Conservation (phyloP, 768 basidiomycete species). For the Leccinum arenicola region DNA sequence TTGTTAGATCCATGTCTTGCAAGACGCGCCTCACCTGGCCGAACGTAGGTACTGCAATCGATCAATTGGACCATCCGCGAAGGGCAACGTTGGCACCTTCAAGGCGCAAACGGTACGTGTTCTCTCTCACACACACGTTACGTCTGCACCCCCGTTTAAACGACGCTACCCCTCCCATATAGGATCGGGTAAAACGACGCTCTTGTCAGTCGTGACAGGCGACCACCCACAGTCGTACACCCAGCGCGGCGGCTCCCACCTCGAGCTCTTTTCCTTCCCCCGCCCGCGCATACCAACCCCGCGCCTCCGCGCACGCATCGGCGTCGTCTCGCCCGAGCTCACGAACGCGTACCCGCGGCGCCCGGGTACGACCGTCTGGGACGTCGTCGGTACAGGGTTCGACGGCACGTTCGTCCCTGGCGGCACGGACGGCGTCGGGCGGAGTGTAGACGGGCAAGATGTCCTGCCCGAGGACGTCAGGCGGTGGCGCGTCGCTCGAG, state of each 20-base stretch:
- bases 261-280: conserved; percentile 59
- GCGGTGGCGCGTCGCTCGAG: conserved; percentile 38
- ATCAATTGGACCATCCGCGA: conserved; percentile 80
- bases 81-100: conserved; percentile 88
- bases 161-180: not conserved
- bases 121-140: not conserved
- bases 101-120: conserved; percentile 76
- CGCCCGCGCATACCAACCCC: conserved; percentile 69
- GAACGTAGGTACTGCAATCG: conserved; percentile 61
- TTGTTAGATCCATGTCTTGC: not conserved
- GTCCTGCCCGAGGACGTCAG: conserved; percentile 32
- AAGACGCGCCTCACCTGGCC: not conserved
- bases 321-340: conserved; percentile 85
- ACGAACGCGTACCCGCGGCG: conserved; percentile 87
- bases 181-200: conserved; percentile 96
- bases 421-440: conserved; percentile 44
- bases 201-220: conserved; percentile 85
- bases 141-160: not conserved
- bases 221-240: conserved; percentile 96
- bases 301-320: conserved; percentile 61
- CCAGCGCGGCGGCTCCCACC: conserved; percentile 44
- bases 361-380: conserved; percentile 63
- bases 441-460: conserved; percentile 35
- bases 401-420: conserved; percentile 74
- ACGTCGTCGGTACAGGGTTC: conserved; percentile 86